Conservation (phyloP, 257 asterid species). For the Solanum piurae region DNA sequence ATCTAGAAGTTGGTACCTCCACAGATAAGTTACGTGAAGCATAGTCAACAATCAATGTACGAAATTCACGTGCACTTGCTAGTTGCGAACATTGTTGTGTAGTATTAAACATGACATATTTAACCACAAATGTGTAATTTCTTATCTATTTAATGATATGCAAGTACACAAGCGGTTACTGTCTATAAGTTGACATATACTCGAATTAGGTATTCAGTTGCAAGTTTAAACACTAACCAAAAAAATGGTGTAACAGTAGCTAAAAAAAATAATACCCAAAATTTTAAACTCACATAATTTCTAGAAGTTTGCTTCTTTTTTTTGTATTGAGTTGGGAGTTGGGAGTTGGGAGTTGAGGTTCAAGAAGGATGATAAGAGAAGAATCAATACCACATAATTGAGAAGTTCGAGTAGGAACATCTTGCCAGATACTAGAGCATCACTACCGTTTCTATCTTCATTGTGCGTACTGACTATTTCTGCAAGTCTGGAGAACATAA, state of each 20-base stretch:
- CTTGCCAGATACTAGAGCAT: slow-evolving; percentile 58
- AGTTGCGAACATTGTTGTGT: neutral
- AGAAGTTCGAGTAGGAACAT: slow-evolving; percentile 80
- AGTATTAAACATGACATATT: neutral
- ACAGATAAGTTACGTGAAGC: neutral
- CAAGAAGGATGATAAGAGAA: neutral
- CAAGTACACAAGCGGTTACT: neutral
- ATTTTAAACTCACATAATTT: neutral
- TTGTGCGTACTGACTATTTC: slow-evolving; percentile 35
- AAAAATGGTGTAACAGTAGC: neutral
- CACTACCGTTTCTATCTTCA: slow-evolving; percentile 18
- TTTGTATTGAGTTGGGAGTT: neutral
- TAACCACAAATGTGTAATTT: neutral
- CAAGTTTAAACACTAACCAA: neutral
- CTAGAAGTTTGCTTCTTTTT: neutral
- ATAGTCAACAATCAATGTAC: neutral
- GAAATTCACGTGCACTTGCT: neutral
- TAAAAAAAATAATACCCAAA: neutral
- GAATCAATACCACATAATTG: slow-evolving; percentile 44
- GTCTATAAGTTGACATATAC: neutral
- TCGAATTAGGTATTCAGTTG: neutral
- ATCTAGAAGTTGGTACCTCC: neutral
- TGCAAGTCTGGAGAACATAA: slow-evolving; percentile 64
- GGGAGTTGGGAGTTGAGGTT: neutral
- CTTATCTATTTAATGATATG: neutral